These are phyloP conservation scores for Polysphondylium violaceum DNA, from an alignment of 78 protist species.

Conservation along the genomic window DNA sequence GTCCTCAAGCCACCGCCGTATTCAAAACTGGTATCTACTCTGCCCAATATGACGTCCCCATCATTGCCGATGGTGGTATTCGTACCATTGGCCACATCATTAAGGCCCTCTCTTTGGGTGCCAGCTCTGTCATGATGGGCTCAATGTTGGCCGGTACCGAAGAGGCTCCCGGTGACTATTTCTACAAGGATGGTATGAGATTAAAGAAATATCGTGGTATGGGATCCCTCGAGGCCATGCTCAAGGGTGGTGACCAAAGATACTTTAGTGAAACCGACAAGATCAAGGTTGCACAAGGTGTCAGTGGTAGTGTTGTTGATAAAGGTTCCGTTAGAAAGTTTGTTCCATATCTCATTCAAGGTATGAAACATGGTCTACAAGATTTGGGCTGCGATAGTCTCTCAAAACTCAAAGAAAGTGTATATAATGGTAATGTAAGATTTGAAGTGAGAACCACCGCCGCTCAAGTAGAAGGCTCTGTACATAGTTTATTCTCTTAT, in stretches of 20 bases:
- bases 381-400: constrained; percentile 86
- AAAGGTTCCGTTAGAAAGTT: constrained; percentile 89
- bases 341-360: constrained; percentile 80
- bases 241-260: constrained; percentile 80
- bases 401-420: constrained; percentile 24
- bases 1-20: constrained; percentile 92
- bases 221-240: constrained; percentile 97
- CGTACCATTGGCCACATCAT: constrained; percentile 92
- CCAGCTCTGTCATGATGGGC: constrained; percentile 96
- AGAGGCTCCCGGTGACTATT: constrained; percentile 96
- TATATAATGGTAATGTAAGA: constrained; percentile 81
- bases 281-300: constrained; percentile 95
- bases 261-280: constrained; percentile 84
- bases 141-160: constrained; percentile 96
- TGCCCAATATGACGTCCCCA: constrained; percentile 88
- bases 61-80: constrained; percentile 98
- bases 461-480: constrained; percentile 92
- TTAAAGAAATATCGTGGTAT: constrained; percentile 95
- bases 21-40: constrained; percentile 79
- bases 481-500: constrained; percentile 86
- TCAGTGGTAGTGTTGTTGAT: constrained; percentile 92
- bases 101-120: constrained; percentile 96
- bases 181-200: constrained; percentile 90
- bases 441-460: constrained; percentile 90
- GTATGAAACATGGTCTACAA: constrained; percentile 92